These are phyloP conservation scores for Penstemon barbatus DNA, from an alignment of 257 asterid species.

Conservation along the genomic window DNA sequence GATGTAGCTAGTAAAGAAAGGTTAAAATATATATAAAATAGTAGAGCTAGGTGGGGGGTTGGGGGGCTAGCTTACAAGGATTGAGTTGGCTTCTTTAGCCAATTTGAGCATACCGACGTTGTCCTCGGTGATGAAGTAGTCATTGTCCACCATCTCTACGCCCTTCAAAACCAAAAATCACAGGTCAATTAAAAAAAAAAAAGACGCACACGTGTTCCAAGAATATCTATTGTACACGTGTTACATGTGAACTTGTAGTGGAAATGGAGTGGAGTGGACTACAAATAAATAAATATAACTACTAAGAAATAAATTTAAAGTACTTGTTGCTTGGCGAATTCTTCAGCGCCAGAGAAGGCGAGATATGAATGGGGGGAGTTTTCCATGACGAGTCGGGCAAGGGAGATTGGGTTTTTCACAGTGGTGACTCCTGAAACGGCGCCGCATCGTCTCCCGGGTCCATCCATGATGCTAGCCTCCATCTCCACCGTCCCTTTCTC, in stretches of 20 bases:
- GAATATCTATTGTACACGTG: conserved; percentile 17
- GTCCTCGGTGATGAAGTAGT: conserved; percentile 85
- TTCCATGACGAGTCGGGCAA: conserved; percentile 96
- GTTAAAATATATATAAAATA: too few relatives aligned
- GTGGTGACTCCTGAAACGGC: conserved; percentile 92
- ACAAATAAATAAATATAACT: neutral
- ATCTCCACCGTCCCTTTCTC: conserved; percentile 93
- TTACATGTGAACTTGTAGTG: neutral
- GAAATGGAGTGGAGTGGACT: neutral
- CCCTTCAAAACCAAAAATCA: conserved; percentile 46
- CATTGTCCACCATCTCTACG: conserved; percentile 75
- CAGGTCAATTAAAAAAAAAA: neutral
- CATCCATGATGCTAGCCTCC: conserved; percentile 99
- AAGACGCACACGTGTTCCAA: neutral
- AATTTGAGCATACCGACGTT: conserved; percentile 85
- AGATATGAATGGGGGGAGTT: conserved; percentile 95
- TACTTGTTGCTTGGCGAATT: conserved; percentile 83
- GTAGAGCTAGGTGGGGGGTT: neutral
- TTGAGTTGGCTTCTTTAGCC: conserved; percentile 91
- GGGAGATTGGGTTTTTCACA: conserved; percentile 88
- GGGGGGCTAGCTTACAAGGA: conserved; percentile 43
- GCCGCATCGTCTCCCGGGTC: conserved; percentile 86
- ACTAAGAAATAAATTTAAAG: neutral
- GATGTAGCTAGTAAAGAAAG: too few relatives aligned
- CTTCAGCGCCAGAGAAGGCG: conserved; percentile 89